A percentile compares a stretch with the other conserved stretches of the same genome.
Evolutionary conservation across 352 stramenopile genomes (phyloP).

Genomic region (Pythium angustatum): DNA sequence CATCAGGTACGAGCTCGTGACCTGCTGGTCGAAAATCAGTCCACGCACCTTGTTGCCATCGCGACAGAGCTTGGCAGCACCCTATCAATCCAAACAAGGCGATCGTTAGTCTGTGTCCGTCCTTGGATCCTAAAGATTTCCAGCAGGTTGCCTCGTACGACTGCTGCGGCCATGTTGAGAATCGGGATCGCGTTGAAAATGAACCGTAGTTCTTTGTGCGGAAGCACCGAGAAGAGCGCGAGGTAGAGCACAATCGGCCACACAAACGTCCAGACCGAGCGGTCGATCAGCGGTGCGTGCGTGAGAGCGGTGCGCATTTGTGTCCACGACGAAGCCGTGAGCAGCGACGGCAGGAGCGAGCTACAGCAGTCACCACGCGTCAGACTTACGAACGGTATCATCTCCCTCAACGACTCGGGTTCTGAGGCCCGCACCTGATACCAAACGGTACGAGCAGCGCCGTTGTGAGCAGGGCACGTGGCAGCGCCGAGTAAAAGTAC

Average conservation of each 20-base stretch:
- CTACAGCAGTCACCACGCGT: conserved; percentile 29
- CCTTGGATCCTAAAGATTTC: no score
- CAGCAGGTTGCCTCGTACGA: no score
- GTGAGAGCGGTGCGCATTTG: conserved; percentile 41
- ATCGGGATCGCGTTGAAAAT: conserved; percentile 97
- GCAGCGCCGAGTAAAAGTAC: conserved; percentile 96
- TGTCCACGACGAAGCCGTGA: conserved; percentile 44
- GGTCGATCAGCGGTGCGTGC: conserved; percentile 48
- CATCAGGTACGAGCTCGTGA: no score
- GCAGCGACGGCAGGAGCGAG: conserved; percentile 41
- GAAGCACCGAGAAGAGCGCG: conserved; percentile 93
- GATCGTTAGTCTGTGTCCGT: no score
- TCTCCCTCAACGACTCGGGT: background rate
- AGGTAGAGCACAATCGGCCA: conserved; percentile 89
- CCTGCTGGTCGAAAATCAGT: no score
- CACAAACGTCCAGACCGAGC: conserved; percentile 51
- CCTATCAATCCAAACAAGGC: conserved; percentile 36
- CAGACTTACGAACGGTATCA: background rate
- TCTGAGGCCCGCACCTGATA: conserved; percentile 71
- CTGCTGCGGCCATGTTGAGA: conserved; percentile 92
- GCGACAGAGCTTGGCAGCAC: conserved; percentile 68
- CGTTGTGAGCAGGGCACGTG: conserved; percentile 85
- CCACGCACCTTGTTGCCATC: conserved; percentile 49
- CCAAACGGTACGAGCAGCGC: conserved; percentile 83
- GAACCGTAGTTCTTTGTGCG: conserved; percentile 99